Percentiles rank a stretch among this genome's conserved stretches.
phyloP scores from a whole-genome alignment of 1,139 yeast species.

The Scheffersomyces stambukii region DNA sequence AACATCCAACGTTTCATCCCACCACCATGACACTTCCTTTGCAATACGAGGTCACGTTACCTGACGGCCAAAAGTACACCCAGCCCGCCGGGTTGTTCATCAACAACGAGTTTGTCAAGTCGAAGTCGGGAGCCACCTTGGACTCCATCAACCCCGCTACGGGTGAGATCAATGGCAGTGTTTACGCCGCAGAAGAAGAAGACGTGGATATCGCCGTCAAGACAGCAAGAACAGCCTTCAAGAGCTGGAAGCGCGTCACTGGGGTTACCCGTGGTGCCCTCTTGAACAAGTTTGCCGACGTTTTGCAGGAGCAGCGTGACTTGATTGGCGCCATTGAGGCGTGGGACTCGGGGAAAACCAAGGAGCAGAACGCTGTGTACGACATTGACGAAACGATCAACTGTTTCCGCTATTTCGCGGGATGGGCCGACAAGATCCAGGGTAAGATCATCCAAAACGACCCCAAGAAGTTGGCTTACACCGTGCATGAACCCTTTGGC shows the following conservation, averaged over 20 bases:
- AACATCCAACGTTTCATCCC: no score
- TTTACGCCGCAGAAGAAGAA: slow-evolving; percentile 59
- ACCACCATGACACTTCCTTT: slow-evolving; percentile 23
- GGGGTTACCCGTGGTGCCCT: slow-evolving; percentile 53
- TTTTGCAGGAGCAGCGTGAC: slow-evolving; percentile 54
- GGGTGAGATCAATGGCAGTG: slow-evolving; percentile 60
- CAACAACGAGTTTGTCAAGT: slow-evolving; percentile 74
- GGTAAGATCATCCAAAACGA: slow-evolving; percentile 69
- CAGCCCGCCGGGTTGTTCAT: slow-evolving; percentile 81
- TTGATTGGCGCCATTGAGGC: slow-evolving; percentile 66
- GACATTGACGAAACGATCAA: slow-evolving; percentile 60
- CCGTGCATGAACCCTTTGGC: slow-evolving; percentile 78
- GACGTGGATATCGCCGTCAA: slow-evolving; percentile 78
- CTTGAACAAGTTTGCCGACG: slow-evolving; percentile 57
- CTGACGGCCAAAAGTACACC: slow-evolving; percentile 50
- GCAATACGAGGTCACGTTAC: slow-evolving; percentile 44
- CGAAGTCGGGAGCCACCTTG: slow-evolving; percentile 70
- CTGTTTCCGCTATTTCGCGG: slow-evolving; percentile 69
- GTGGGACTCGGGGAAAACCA: slow-evolving; percentile 77
- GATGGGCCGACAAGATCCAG: slow-evolving; percentile 77
- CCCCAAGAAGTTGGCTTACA: slow-evolving; percentile 67
- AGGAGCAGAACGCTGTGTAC: slow-evolving; percentile 42
- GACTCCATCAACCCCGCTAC: slow-evolving; percentile 66
- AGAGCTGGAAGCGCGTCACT: slow-evolving; percentile 42
- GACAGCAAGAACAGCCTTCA: slow-evolving; percentile 69